Base-by-base conservation (phyloP, 495 filamentous ascomycete genomes). In the Tricharina praecox region DNA sequence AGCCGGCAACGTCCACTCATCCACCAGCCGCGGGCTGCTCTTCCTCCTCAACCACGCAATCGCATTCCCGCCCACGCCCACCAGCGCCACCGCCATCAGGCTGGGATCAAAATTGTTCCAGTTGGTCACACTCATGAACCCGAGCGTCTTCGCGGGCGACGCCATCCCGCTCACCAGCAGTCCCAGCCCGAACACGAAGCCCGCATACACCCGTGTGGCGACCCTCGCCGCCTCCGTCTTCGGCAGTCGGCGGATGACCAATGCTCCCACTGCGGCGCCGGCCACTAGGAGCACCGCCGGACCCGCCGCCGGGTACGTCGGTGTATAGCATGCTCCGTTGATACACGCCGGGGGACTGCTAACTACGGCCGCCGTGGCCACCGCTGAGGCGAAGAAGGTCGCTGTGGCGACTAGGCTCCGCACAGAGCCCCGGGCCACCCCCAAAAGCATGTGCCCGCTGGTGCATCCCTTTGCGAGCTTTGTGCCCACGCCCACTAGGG, bases 391-490 rank as follows among this genome's bases (percentile, higher is more conserved):
- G 59, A 75, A 77, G 64, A 78, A 77, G n/a, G 66, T 61, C 4
- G 61, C 64, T 0, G 72, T 72, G 28, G 74, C 69, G 38, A 70
- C 66, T 8, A 74, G 39, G 7, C 72, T 75, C 34, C 73, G 69
- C 16, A 62, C 52, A 2, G 68, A 72, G 13, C 72, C 60, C 24
- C 70, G 70, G 0, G 73, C 67, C 3, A 77, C 47, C 0, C 74
- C 74, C 49, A 72, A 75, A 26, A 78, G 68, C 66, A 78, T 75
- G 54, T 78, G 74, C 24, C 74, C 74, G 1, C 72, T 75, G 10
- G 74, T 76, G 50, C 74, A 77, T 21, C 74, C 74, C 36, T 66
- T 66, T 18, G 67, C 69, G 52, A 73, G 72, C 62, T 74, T 73
- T 20, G 74, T 75, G 23, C 74, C 74, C 66, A 68, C 70, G 3